Evolutionary conservation across 2,329 filamentous ascomycete genomes (phyloP).

Genomic region (Penicillium sp.): DNA sequence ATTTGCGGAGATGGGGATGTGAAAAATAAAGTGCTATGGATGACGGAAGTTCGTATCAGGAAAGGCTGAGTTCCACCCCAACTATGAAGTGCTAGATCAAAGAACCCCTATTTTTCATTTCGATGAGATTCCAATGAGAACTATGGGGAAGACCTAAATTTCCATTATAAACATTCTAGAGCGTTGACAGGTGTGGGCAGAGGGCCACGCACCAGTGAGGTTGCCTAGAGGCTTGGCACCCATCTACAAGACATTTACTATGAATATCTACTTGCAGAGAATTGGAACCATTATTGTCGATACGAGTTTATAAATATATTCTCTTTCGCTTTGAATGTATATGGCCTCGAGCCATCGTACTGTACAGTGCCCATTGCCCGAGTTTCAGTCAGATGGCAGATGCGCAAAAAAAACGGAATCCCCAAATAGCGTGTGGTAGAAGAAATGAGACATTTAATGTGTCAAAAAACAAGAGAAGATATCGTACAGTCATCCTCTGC

Average conservation of each 20-base stretch:
- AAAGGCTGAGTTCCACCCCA: constrained; percentile 7
- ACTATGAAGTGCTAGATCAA: not conserved
- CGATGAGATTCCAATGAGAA: constrained; percentile 11
- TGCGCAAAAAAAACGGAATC: constrained; percentile 7
- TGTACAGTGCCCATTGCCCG: constrained; percentile 19
- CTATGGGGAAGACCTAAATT: not conserved
- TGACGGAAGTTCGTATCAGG: constrained; percentile 14
- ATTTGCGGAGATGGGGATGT: constrained; percentile 5
- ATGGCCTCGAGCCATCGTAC: constrained; percentile 18
- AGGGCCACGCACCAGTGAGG: constrained; percentile 16
- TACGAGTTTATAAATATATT: constrained; percentile 6
- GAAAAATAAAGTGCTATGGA: constrained; percentile 13
- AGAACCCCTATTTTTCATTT: constrained; percentile 4
- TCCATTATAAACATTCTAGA: not conserved
- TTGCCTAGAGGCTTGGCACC: constrained; percentile 24
- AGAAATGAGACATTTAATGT: constrained; percentile 13
- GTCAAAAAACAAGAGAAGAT: constrained; percentile 12
- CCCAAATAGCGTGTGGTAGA: constrained; percentile 7
- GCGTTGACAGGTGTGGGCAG: constrained; percentile 6
- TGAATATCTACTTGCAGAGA: not conserved
- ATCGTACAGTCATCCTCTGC: constrained; percentile 24
- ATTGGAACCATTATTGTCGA: not conserved
- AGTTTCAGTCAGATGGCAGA: constrained; percentile 16
- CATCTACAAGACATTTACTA: not conserved
- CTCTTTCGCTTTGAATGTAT: constrained; percentile 16